A percentile compares a stretch with the other conserved stretches of the same genome.
Conservation (phyloP, 1,284 basidiomycete species). For the Tilletia caries region DNA sequence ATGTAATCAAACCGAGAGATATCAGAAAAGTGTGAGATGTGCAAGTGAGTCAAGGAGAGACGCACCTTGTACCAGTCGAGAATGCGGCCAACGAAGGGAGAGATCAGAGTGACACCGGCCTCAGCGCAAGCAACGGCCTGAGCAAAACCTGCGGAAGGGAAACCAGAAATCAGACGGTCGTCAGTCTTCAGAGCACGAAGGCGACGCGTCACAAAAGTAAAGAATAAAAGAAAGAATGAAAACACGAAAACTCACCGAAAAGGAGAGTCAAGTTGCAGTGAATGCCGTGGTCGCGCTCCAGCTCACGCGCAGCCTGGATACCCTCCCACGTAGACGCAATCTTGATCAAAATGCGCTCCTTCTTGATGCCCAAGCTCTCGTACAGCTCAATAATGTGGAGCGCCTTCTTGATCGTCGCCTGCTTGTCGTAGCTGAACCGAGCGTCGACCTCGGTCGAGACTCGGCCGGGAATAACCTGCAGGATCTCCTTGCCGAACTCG, state of each 20-base stretch:
- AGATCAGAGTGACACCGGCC: conserved; percentile 95
- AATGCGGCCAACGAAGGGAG: conserved; percentile 90
- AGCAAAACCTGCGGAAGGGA: conserved; percentile 63
- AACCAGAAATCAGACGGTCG: not conserved
- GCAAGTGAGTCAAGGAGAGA: not conserved
- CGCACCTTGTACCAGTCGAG: conserved; percentile 51
- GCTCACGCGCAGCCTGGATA: conserved; percentile 94
- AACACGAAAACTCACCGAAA: conserved; percentile 61
- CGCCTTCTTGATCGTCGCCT: conserved; percentile 78
- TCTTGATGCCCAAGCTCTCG: conserved; percentile 80
- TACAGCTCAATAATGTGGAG: conserved; percentile 89
- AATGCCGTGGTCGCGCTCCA: conserved; percentile 81
- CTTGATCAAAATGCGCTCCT: conserved; percentile 91
- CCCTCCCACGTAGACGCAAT: conserved; percentile 99
- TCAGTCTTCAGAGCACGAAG: not conserved
- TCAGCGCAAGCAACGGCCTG: conserved; percentile 99
- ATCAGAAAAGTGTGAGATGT: not conserved
- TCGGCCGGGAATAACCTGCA: conserved; percentile 91
- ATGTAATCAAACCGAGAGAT: not conserved
- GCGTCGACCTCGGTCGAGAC: conserved; percentile 99
- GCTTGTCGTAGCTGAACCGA: conserved; percentile 91
- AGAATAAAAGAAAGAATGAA: not conserved
- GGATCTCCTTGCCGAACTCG: conserved; percentile 93
- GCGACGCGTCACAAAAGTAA: not conserved
- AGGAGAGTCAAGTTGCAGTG: conserved; percentile 98